Evolutionary conservation across 768 basidiomycete genomes (phyloP).

Genomic region (Suillus subluteus): DNA sequence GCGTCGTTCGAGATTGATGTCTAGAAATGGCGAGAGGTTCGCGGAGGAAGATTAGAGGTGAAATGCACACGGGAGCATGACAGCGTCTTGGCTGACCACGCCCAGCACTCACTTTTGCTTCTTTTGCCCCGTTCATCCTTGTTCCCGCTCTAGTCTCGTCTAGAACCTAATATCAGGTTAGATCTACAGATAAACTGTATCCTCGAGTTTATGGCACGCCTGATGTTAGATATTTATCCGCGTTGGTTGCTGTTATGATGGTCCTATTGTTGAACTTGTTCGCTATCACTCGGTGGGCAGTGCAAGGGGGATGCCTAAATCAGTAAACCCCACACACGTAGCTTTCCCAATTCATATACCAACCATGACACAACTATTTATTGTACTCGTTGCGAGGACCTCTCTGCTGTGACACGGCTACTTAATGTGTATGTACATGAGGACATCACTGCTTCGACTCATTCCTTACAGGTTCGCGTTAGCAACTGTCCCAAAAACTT

Average conservation of each 20-base stretch:
- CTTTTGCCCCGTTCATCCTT: constrained; percentile 31
- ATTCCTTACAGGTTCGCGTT: constrained; percentile 35
- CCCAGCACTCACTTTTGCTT: constrained; percentile 32
- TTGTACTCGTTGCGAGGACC: not conserved
- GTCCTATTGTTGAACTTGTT: not conserved
- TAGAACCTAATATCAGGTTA: not conserved
- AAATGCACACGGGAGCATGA: constrained; percentile 4
- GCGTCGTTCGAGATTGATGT: constrained; percentile 27
- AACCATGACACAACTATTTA: not conserved
- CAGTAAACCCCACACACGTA: not conserved
- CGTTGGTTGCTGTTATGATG: not conserved
- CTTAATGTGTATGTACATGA: not conserved
- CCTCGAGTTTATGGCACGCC: not conserved
- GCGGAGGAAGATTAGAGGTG: constrained; percentile 18
- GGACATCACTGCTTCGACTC: no score
- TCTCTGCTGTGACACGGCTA: not conserved
- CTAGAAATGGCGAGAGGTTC: constrained; percentile 31
- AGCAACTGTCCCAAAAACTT: constrained; percentile 56
- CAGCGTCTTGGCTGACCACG: constrained; percentile 28
- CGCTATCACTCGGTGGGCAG: not conserved
- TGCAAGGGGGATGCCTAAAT: not conserved
- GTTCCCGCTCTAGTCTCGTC: constrained; percentile 6
- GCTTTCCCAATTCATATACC: not conserved
- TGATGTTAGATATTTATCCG: not conserved
- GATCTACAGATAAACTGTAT: not conserved